phyloP scores from a whole-genome alignment of 2,329 filamentous ascomycete species.

The Exophiala bonariae region DNA sequence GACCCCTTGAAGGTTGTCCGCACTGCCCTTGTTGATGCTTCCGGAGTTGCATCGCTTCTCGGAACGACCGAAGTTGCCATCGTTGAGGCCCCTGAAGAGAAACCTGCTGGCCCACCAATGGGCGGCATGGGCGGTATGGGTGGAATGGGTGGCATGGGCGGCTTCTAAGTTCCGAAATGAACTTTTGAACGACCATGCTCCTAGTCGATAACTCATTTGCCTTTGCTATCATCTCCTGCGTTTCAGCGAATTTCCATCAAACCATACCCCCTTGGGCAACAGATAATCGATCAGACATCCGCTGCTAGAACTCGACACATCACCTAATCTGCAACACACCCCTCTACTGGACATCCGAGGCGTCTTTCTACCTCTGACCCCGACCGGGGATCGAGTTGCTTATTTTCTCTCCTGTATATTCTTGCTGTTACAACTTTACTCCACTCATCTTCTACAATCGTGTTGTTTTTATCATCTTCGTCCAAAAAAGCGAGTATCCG shows the following conservation, averaged over 20 bases:
- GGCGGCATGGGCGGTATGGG: constrained; percentile 61
- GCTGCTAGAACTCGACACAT: constrained; percentile 2
- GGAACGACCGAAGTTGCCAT: constrained; percentile 98
- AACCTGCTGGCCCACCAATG: constrained; percentile 60
- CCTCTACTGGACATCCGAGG: background rate
- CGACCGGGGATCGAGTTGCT: too few species aligned
- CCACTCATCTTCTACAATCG: constrained; percentile 17
- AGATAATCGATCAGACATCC: too few species aligned
- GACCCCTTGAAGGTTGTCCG: constrained; percentile 99
- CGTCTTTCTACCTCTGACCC: constrained; percentile 8
- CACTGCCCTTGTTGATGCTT: constrained; percentile 90
- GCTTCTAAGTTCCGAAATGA: constrained; percentile 15
- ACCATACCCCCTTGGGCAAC: background rate
- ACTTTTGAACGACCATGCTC: background rate
- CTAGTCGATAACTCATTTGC: background rate
- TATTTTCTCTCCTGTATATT: background rate
- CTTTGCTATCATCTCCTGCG: constrained; percentile 18
- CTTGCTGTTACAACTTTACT: constrained; percentile 16
- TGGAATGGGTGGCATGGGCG: constrained; percentile 35
- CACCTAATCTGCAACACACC: background rate
- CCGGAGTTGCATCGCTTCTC: constrained; percentile 92
- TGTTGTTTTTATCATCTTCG: constrained; percentile 6
- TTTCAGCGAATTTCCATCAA: constrained; percentile 20
- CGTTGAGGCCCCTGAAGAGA: constrained; percentile 92
- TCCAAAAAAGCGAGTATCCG: too few species aligned